phyloP scores from a whole-genome alignment of 768 basidiomycete genomes.

The Suillus sp. region DNA sequence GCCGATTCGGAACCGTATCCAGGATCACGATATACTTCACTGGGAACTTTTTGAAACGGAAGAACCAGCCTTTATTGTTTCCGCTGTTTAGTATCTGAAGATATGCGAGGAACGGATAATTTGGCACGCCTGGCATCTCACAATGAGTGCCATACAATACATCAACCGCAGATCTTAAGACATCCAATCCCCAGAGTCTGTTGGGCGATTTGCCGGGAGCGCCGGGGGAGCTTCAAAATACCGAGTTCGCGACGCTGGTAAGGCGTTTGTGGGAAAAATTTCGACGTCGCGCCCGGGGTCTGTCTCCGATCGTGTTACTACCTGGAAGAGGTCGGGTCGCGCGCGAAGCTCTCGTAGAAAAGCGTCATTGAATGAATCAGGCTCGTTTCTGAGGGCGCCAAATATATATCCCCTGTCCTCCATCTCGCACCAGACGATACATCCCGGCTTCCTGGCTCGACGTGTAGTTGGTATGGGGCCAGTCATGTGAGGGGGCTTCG shows the following conservation, averaged over 20 bases:
- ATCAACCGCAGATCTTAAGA: conserved; percentile 20
- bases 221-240: conserved; percentile 28
- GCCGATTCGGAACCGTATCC: conserved; percentile 20
- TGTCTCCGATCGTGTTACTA: conserved; percentile 33
- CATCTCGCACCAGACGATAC: conserved; percentile 28
- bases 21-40: conserved; percentile 37
- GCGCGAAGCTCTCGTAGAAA: conserved; percentile 34
- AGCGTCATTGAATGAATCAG: conserved; percentile 25
- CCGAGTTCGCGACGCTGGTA: conserved; percentile 18
- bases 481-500: neutral
- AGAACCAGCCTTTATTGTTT: conserved; percentile 23
- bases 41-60: conserved; percentile 32
- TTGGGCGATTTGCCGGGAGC: neutral
- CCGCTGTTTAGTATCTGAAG: conserved; percentile 16
- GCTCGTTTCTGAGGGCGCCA: conserved; percentile 33
- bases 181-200: conserved; percentile 19
- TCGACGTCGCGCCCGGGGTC: conserved; percentile 26
- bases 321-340: conserved; percentile 35
- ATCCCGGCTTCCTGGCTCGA: conserved; percentile 17
- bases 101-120: conserved; percentile 11
- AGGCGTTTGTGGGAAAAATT: conserved; percentile 18
- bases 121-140: neutral
- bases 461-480: conserved; percentile 13
- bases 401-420: conserved; percentile 31
- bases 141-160: conserved; percentile 22